phyloP scores from a whole-genome alignment of 2,329 filamentous ascomycete species.

The Aulographum hederae region DNA sequence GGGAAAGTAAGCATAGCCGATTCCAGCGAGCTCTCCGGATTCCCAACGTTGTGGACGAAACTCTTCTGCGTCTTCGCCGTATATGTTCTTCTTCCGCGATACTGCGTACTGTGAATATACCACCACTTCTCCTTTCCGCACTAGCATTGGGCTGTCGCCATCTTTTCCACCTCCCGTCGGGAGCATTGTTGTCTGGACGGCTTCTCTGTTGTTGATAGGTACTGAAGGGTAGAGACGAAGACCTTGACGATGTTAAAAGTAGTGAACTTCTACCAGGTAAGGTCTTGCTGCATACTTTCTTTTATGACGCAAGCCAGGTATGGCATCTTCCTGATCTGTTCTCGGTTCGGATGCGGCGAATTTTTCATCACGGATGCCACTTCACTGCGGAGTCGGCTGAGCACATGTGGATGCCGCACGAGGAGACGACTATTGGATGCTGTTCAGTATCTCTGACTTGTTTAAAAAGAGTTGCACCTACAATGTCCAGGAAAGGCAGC shows the following conservation, averaged over 20 bases:
- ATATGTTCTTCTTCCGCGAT: conserved; percentile 6
- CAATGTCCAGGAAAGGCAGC: conserved; percentile 16
- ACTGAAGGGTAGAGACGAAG: conserved; percentile 15
- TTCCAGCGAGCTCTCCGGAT: neutral
- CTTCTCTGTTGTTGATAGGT: conserved; percentile 13
- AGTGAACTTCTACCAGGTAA: conserved; percentile 5
- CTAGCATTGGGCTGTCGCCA: conserved; percentile 4
- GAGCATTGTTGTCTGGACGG: conserved; percentile 11
- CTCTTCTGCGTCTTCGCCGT: conserved; percentile 7
- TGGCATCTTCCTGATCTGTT: neutral
- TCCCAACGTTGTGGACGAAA: conserved; percentile 10
- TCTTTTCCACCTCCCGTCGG: conserved; percentile 14
- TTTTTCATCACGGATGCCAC: conserved; percentile 3
- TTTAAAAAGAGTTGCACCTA: neutral
- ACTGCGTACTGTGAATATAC: conserved; percentile 7
- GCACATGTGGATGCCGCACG: conserved; percentile 7
- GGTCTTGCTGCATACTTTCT: neutral
- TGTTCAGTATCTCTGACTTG: neutral
- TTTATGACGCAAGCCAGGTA: neutral
- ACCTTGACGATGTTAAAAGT: conserved; percentile 1
- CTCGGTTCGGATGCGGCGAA: conserved; percentile 1
- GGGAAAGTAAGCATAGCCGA: conserved; percentile 1
- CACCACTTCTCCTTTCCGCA: conserved; percentile 6
- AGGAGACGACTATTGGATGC: conserved; percentile 4
- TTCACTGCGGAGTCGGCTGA: conserved; percentile 5